Evolutionary conservation across 371 early-diverging fungal genomes (phyloP), one percentile per base, ranked within the genome.

Genomic region (Coemansia sp.): DNA sequence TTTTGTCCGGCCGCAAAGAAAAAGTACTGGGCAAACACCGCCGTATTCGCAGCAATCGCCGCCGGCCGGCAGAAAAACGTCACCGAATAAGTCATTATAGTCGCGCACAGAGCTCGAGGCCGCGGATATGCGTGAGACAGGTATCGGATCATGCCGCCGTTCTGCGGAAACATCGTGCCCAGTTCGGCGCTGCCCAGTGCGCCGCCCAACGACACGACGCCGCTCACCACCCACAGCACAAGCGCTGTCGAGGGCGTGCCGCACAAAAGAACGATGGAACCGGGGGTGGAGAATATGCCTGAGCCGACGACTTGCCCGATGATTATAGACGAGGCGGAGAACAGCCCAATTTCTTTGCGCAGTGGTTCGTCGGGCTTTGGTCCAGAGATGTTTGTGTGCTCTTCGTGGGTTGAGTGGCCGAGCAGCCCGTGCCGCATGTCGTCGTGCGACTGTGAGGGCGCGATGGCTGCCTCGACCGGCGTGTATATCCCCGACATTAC

Each of bases 101-200:
- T 94, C 1, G 92, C 89, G 0, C 90, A 84, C 13, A 93, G 71
- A 54, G 71, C 77, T 9, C 71, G 73, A 2, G 79, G 82, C 12
- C 85, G 82, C 4, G 92, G 86, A 23, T 71, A 79, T 3, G 69
- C 39, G 55, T 75, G 77, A 40, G 85, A 82, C 39, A 92, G 73
- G 79, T 95, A 94, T 0, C 90, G 87, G 62, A 90, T 85, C 71
- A 94, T 94, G 3, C 94, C 94, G 59, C 93, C 94, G 70, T 90
- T 89, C 19, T 77, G 75, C 1, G 96, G 94, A 32, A 94, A 84
- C 84, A 91, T 87, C 9, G 94, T 86, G 8, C 95, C 96, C 28
- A 95, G 79, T 74, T 95, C 96, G 4, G 85, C 84, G 44, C 90
- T 89, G 67, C 88, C 88, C 55, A 89, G 81, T 0, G 91, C 88